Evolutionary conservation across 1,284 basidiomycete species (phyloP).

Genomic region (Meripilus lineatus): DNA sequence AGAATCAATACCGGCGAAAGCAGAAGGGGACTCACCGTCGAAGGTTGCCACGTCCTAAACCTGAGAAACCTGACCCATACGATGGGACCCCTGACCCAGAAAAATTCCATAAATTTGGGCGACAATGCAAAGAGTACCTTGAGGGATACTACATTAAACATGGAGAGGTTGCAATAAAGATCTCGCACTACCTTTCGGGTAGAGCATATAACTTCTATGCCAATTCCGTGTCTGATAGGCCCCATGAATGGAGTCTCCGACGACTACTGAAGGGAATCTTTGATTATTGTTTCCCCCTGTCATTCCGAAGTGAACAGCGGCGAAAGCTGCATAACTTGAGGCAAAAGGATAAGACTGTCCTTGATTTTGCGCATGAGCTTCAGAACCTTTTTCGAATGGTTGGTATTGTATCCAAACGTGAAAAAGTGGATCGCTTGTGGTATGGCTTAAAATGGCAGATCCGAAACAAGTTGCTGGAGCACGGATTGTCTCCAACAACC

Average conservation of each 20-base stretch:
- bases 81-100: constrained; percentile 12
- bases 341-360: constrained; percentile 16
- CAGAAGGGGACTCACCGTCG: neutral
- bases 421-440: neutral
- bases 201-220: constrained; percentile 37
- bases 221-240: constrained; percentile 21
- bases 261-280: constrained; percentile 34
- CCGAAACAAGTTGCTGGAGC: neutral
- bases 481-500: neutral
- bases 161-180: neutral
- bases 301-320: constrained; percentile 25
- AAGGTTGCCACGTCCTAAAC: constrained; percentile 7
- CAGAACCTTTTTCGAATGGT: no score
- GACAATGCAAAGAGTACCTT: constrained; percentile 12
- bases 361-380: constrained; percentile 26
- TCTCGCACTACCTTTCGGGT: constrained; percentile 23
- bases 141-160: constrained; percentile 3
- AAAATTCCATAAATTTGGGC: no score
- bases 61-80: constrained; percentile 14
- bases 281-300: constrained; percentile 39
- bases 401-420: constrained; percentile 22
- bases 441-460: neutral
- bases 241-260: constrained; percentile 15
- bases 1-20: neutral
- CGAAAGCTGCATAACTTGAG: constrained; percentile 10